Percentiles rank a stretch among this genome's conserved stretches.
Conservation (phyloP, 345 rosid species). For the Pistacia atlantica region DNA sequence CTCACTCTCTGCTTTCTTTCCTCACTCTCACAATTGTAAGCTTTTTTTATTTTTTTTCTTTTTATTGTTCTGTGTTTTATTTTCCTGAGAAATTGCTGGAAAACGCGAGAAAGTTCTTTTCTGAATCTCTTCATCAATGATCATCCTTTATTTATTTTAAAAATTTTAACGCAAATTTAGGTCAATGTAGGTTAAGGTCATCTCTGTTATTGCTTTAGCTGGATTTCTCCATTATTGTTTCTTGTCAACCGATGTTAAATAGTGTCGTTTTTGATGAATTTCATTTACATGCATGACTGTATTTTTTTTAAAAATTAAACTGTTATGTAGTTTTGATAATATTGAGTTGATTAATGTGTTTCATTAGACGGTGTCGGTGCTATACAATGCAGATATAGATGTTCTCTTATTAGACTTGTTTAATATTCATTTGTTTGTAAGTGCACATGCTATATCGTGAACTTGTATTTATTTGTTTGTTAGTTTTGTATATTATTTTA, state of each 20-base stretch:
- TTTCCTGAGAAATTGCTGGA: slow-evolving; percentile 1
- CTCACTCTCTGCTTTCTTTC: not conserved
- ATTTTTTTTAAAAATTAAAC: not conserved
- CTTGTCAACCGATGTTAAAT: not conserved
- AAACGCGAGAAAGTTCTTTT: not conserved
- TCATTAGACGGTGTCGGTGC: not conserved
- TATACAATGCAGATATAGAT: not conserved
- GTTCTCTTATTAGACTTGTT: not conserved
- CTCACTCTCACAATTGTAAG: slow-evolving; percentile 10
- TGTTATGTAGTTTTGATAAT: not conserved
- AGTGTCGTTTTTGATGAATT: not conserved
- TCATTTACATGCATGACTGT: not conserved
- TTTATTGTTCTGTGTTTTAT: not conserved
- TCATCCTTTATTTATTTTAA: not conserved
- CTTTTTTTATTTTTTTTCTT: not conserved
- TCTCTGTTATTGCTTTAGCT: not conserved
- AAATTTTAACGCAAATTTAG: not conserved
- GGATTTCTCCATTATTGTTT: not conserved
- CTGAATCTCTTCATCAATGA: not conserved
- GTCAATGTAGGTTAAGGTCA: not conserved
- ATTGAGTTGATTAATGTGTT: not conserved
- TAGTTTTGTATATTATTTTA: not conserved
- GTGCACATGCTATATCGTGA: not conserved
- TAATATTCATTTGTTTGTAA: no score
- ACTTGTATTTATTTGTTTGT: not conserved